phyloP scores from a whole-genome alignment of 257 asterid genomes.

The Pogostemon cablin region DNA sequence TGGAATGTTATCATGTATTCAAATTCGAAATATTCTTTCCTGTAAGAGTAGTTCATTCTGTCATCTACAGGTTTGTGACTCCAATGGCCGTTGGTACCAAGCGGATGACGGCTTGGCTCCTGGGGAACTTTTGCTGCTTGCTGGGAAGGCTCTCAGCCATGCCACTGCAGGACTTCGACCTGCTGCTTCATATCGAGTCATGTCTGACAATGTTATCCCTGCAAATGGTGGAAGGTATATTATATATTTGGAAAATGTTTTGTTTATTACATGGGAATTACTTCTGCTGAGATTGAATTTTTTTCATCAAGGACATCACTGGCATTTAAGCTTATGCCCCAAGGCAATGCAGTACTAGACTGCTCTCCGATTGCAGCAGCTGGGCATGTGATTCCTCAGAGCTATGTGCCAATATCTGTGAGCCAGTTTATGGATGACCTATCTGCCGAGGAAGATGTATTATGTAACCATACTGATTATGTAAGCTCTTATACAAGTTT shows the following conservation, averaged over 20 bases:
- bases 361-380: constrained; percentile 86
- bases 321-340: constrained; percentile 94
- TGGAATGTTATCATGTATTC: background rate
- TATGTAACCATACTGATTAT: constrained; percentile 59
- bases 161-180: constrained; percentile 91
- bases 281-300: constrained; percentile 37
- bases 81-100: constrained; percentile 95
- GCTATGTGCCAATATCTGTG: constrained; percentile 82
- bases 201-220: constrained; percentile 52
- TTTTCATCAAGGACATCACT: constrained; percentile 74
- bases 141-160: constrained; percentile 97
- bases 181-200: constrained; percentile 67
- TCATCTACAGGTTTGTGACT: constrained; percentile 76
- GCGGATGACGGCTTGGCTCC: constrained; percentile 78
- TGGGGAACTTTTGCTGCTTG: constrained; percentile 81
- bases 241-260: constrained; percentile 20
- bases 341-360: constrained; percentile 86
- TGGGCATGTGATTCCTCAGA: constrained; percentile 91
- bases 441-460: constrained; percentile 77
- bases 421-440: constrained; percentile 95
- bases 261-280: constrained; percentile 27
- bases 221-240: constrained; percentile 70
- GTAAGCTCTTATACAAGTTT: constrained; percentile 52
- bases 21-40: constrained; percentile 19
- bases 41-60: constrained; percentile 36